These are phyloP conservation scores for Halenospora varia DNA, from an alignment of 495 filamentous ascomycete genomes.

Conservation along the genomic window DNA sequence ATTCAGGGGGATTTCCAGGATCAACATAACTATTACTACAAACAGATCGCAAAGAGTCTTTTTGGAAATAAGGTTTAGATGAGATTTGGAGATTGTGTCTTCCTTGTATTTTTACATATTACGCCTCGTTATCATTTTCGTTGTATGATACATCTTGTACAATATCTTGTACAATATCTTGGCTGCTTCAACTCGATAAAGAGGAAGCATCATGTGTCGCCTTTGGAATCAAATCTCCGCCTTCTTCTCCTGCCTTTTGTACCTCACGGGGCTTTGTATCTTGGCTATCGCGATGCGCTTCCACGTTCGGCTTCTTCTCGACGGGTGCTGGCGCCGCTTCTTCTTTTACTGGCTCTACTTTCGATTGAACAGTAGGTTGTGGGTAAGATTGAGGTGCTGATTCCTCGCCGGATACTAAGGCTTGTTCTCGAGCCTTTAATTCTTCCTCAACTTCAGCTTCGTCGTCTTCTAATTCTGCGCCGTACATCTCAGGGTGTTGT, in stretches of 20 bases:
- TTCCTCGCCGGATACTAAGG: too few relatives aligned
- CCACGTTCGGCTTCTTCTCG: conserved; percentile 11
- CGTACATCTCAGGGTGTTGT: conserved; percentile 85
- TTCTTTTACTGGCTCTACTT: not conserved
- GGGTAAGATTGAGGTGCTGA: not conserved
- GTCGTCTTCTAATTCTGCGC: conserved; percentile 81
- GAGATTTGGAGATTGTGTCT: not conserved
- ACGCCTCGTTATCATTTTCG: conserved; percentile 5
- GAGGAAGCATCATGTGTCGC: conserved; percentile 39
- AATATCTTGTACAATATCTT: too few relatives aligned
- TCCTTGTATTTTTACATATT: conserved; percentile 14
- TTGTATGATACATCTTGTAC: conserved; percentile 6
- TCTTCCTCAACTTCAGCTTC: conserved; percentile 52
- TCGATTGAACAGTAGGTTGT: not conserved
- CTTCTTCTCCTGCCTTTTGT: conserved; percentile 29
- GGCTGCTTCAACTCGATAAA: conserved; percentile 11
- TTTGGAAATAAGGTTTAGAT: not conserved
- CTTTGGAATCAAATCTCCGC: conserved; percentile 46
- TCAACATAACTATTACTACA: not conserved
- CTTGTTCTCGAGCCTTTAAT: conserved; percentile 16
- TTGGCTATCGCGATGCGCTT: conserved; percentile 14
- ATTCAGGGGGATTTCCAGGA: not conserved
- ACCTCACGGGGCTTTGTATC: conserved; percentile 8
- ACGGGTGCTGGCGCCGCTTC: not conserved
- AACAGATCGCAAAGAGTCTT: not conserved